Evolutionary conservation across 345 rosid genomes (phyloP).

Genomic region (Lepidium aucheri): DNA sequence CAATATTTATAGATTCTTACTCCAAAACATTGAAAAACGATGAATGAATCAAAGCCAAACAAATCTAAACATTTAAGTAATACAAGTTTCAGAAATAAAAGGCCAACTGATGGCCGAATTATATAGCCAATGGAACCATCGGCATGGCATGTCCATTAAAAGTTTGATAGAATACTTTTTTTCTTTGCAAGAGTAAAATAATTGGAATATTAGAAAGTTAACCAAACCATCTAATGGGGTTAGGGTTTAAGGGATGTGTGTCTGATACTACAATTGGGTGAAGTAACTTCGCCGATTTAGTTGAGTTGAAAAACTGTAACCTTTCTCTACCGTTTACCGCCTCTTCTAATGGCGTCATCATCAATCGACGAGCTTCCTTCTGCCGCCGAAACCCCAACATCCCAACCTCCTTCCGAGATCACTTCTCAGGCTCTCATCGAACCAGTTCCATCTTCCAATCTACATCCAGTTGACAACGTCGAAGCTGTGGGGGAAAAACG

Average conservation of each 20-base stretch:
- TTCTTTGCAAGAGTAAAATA: not conserved
- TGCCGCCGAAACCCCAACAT: constrained; percentile 22
- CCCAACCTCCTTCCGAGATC: constrained; percentile 8
- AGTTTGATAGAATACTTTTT: no score
- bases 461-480: no score
- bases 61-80: no score
- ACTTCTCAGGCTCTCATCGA: not conserved
- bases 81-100: no score
- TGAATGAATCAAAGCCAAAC: no score
- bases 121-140: no score
- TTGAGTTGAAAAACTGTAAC: not conserved
- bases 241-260: constrained; percentile 3
- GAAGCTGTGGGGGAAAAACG: no score
- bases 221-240: not conserved
- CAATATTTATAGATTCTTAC: not conserved
- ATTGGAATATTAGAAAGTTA: not conserved
- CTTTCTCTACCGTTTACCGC: not conserved
- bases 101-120: no score
- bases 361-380: constrained; percentile 28
- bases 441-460: no score
- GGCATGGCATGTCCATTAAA: no score
- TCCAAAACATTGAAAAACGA: not conserved
- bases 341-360: constrained; percentile 36
- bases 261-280: no score
- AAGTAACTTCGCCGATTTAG: no score